Conservation (phyloP, 2,329 filamentous ascomycete genomes). For the Fusarium sp. region DNA sequence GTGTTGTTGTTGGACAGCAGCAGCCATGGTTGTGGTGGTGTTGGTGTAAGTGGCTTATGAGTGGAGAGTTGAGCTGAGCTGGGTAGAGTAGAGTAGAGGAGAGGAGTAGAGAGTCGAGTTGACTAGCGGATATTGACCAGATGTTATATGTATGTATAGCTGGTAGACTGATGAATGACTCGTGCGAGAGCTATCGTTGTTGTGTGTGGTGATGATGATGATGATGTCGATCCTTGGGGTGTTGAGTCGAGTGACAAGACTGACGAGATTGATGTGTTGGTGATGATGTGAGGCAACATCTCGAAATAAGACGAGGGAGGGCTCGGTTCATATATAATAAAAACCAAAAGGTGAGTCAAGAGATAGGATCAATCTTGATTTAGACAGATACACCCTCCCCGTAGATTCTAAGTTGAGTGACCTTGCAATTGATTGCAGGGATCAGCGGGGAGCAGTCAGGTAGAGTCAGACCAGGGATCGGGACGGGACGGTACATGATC, state of each 20-base stretch:
- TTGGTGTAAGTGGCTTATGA: slow-evolving; percentile 6
- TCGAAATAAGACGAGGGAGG: slow-evolving; percentile 5
- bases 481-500: slow-evolving; percentile 37
- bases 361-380: slow-evolving; percentile 9
- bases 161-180: slow-evolving; percentile 6
- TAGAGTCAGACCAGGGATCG: slow-evolving; percentile 32
- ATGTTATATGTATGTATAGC: slow-evolving; percentile 5
- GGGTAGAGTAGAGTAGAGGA: slow-evolving; percentile 1
- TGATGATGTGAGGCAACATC: slow-evolving; percentile 18
- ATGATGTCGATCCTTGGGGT: slow-evolving; percentile 30
- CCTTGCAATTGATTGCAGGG: slow-evolving; percentile 23
- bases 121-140: slow-evolving; percentile 10
- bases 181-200: slow-evolving; percentile 12
- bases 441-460: slow-evolving; percentile 8
- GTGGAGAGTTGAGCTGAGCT: slow-evolving; percentile 1
- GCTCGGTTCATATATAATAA: slow-evolving; percentile 33
- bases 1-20: slow-evolving; percentile 32
- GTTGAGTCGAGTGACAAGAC: slow-evolving; percentile 15
- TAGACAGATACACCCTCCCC: slow-evolving; percentile 30
- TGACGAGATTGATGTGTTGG: slow-evolving; percentile 16
- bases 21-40: slow-evolving; percentile 33
- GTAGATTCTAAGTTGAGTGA: neutral
- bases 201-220: slow-evolving; percentile 17
- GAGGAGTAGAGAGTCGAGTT: slow-evolving; percentile 2
- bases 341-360: slow-evolving; percentile 21